Conservation (phyloP, 2,329 filamentous ascomycete species). For the Rhynchosporium secalis region DNA sequence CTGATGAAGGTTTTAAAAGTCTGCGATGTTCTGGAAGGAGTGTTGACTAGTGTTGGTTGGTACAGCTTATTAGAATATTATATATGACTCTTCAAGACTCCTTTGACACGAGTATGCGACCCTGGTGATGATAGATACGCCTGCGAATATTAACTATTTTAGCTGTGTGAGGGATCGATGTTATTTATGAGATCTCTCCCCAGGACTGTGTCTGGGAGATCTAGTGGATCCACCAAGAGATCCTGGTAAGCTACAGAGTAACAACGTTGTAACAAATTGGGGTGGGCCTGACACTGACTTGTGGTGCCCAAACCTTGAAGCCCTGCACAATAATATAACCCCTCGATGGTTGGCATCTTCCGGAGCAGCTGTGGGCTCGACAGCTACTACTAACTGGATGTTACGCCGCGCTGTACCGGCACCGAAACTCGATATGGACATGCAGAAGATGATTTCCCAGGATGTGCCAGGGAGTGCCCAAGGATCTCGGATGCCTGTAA, state of each 20-base stretch:
- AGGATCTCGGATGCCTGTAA: conserved; percentile 34
- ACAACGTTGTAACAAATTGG: conserved; percentile 55
- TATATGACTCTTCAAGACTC: conserved; percentile 40
- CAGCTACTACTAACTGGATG: conserved; percentile 30
- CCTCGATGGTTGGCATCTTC: conserved; percentile 34
- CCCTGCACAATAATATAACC: conserved; percentile 33
- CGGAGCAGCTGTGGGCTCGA: conserved; percentile 33
- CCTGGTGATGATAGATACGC: conserved; percentile 35
- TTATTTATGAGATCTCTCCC: conserved; percentile 50
- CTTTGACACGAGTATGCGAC: conserved; percentile 33
- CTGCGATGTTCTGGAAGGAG: conserved; percentile 4
- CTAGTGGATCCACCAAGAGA: conserved; percentile 52
- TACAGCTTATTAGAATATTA: conserved; percentile 33
- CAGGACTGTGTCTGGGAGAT: conserved; percentile 50
- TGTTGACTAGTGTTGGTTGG: conserved; percentile 26
- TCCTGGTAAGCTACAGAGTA: conserved; percentile 48
- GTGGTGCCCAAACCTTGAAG: conserved; percentile 37
- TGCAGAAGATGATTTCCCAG: conserved; percentile 31
- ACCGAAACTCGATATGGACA: conserved; percentile 34
- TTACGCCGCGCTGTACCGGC: conserved; percentile 35
- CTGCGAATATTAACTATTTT: conserved; percentile 36
- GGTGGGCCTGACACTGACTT: conserved; percentile 46
- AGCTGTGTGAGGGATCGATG: conserved; percentile 46
- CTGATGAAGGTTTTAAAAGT: neutral
- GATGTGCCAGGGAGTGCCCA: conserved; percentile 26